phyloP scores from a whole-genome alignment of 2,329 filamentous ascomycete species.

The Xylaria sp. region DNA sequence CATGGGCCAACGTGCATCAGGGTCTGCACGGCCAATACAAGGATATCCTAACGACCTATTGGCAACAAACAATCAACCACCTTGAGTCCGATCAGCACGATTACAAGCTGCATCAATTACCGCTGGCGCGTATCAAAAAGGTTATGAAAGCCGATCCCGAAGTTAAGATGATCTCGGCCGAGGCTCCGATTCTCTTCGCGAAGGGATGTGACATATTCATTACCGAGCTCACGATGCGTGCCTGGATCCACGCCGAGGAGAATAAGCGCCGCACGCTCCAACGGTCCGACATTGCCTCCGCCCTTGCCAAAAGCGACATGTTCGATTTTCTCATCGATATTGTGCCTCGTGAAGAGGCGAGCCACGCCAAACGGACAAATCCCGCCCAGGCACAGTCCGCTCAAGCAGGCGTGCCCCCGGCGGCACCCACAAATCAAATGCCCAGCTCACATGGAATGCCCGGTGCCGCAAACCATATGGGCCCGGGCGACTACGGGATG shows the following conservation, averaged over 20 bases:
- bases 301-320: slow-evolving; percentile 97
- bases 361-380: slow-evolving; percentile 76
- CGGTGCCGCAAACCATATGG: slow-evolving; percentile 64
- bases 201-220: slow-evolving; percentile 99
- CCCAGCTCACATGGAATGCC: slow-evolving; percentile 55
- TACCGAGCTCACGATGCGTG: slow-evolving; percentile 97
- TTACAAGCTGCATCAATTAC: slow-evolving; percentile 97
- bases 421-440: slow-evolving; percentile 53
- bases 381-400: slow-evolving; percentile 52
- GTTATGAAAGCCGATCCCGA: slow-evolving; percentile 99
- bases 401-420: slow-evolving; percentile 43
- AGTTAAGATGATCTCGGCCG: slow-evolving; percentile 99
- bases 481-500: slow-evolving; percentile 63
- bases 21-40: slow-evolving; percentile 90
- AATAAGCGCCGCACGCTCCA: slow-evolving; percentile 97
- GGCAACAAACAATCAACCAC: slow-evolving; percentile 97
- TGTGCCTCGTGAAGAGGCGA: slow-evolving; percentile 91
- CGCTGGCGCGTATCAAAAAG: slow-evolving; percentile 98
- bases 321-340: slow-evolving; percentile 99
- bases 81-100: slow-evolving; percentile 95
- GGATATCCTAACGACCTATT: slow-evolving; percentile 97
- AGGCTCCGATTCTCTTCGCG: slow-evolving; percentile 95
- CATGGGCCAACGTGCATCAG: slow-evolving; percentile 98
- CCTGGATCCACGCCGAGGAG: slow-evolving; percentile 99
- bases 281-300: slow-evolving; percentile 93